Conservation (phyloP, 108 stramenopile genomes). For the Licmophora abbreviata region DNA sequence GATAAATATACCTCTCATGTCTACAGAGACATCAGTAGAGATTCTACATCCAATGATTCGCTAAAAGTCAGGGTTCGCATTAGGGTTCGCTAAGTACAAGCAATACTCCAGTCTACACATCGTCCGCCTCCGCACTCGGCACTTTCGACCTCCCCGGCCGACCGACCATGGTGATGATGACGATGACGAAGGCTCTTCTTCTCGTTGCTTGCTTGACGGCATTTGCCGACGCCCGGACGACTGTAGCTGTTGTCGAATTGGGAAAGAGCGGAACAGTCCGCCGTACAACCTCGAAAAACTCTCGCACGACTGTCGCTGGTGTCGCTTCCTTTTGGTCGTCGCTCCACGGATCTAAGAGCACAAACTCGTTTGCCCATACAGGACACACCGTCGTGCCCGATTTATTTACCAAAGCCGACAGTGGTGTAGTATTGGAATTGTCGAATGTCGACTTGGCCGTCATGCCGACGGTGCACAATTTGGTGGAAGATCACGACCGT, state of each 20-base stretch:
- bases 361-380: constrained; percentile 34
- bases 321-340: constrained; percentile 64
- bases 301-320: constrained; percentile 43
- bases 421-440: constrained; percentile 63
- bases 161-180: constrained; percentile 2
- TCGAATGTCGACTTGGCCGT: constrained; percentile 35
- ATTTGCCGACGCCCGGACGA: constrained; percentile 46
- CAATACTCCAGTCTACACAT: not conserved
- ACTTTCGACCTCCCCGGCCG: no score
- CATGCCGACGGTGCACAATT: constrained; percentile 43
- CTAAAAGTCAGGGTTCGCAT: no score
- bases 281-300: constrained; percentile 25
- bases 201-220: constrained; percentile 3
- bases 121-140: not conserved
- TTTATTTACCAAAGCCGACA: constrained; percentile 55
- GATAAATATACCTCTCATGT: no score
- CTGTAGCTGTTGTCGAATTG: constrained; percentile 67
- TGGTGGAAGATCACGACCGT: constrained; percentile 20
- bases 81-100: no score
- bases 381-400: constrained; percentile 84
- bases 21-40: no score
- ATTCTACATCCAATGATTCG: no score
- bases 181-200: constrained; percentile 4
- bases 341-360: constrained; percentile 34
- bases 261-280: constrained; percentile 63